Percentiles rank a stretch among this genome's conserved stretches.
These are phyloP conservation scores for Yarrowia alimentaria DNA, from an alignment of 805 yeast genomes.

Conservation along the genomic window DNA sequence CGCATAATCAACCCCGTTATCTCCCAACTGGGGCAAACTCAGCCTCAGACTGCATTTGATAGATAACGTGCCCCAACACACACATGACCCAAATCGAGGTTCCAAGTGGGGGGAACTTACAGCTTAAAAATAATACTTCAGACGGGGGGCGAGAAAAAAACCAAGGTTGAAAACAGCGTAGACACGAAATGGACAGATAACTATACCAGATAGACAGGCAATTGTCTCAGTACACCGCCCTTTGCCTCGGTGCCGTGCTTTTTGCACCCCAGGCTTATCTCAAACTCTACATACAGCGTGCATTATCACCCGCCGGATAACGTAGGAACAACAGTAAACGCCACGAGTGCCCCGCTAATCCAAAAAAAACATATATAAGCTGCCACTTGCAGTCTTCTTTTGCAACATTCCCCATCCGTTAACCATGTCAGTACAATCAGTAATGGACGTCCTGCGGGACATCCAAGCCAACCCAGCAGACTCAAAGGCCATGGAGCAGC, in stretches of 20 bases:
- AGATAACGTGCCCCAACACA: constrained; percentile 9
- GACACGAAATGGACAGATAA: neutral
- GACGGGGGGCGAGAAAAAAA: too few species aligned
- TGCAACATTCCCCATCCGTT: neutral
- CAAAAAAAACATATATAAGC: constrained; percentile 1
- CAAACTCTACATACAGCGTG: constrained; percentile 7
- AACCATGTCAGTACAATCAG: constrained; percentile 20
- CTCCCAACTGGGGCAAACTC: constrained; percentile 25
- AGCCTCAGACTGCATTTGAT: constrained; percentile 16
- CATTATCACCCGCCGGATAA: constrained; percentile 26
- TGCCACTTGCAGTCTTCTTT: neutral
- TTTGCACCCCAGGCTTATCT: constrained; percentile 18
- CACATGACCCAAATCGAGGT: constrained; percentile 19
- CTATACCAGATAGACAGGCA: neutral
- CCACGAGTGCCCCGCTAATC: neutral
- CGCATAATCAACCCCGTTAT: constrained; percentile 22
- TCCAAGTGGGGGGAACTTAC: neutral
- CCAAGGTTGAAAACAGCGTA: too few species aligned
- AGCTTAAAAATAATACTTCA: neutral
- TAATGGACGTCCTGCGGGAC: constrained; percentile 25
- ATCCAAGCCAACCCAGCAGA: constrained; percentile 21
- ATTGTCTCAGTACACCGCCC: too few species aligned
- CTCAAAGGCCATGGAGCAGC: constrained; percentile 15
- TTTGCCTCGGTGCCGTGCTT: neutral
- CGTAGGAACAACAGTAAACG: constrained; percentile 9